Evolutionary conservation across 352 stramenopile species (phyloP).

Genomic region (Globisporangium paddicum): DNA sequence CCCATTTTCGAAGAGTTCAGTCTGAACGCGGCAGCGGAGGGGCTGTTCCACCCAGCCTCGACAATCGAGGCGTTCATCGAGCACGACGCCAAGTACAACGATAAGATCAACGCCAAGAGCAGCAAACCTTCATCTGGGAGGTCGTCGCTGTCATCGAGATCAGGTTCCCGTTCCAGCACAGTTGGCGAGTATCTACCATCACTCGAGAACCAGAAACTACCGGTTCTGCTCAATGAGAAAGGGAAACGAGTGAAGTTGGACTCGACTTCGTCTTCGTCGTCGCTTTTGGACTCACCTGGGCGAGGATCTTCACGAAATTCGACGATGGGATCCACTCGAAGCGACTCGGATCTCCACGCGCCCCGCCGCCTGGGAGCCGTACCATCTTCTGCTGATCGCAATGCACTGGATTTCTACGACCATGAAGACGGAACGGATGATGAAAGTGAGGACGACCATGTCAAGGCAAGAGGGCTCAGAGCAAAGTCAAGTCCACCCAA

Average conservation of each 20-base stretch:
- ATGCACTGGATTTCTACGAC: slow-evolving; percentile 48
- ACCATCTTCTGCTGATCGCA: slow-evolving; percentile 48
- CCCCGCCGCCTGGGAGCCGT: slow-evolving; percentile 35
- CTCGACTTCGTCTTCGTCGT: slow-evolving; percentile 9
- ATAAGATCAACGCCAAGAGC: background rate
- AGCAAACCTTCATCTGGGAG: slow-evolving; percentile 13
- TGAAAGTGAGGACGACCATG: slow-evolving; percentile 12
- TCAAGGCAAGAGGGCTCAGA: background rate
- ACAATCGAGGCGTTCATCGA: slow-evolving; percentile 74
- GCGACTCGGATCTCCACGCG: slow-evolving; percentile 57
- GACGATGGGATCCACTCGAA: slow-evolving; percentile 31
- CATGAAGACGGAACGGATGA: slow-evolving; percentile 27
- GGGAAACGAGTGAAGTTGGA: slow-evolving; percentile 24
- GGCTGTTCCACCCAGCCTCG: slow-evolving; percentile 73
- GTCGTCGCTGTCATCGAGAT: slow-evolving; percentile 15
- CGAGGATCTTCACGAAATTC: background rate
- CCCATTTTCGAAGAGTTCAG: slow-evolving; percentile 57
- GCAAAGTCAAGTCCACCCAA: slow-evolving; percentile 12
- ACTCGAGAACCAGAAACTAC: slow-evolving; percentile 28
- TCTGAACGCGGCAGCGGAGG: slow-evolving; percentile 58
- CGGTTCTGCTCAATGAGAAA: slow-evolving; percentile 22
- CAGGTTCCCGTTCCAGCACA: slow-evolving; percentile 11
- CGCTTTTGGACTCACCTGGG: slow-evolving; percentile 6
- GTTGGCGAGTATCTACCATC: slow-evolving; percentile 32
- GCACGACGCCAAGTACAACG: slow-evolving; percentile 63